Evolutionary conservation across 1,284 basidiomycete genomes (phyloP).

Genomic region (Sporisorium reilianum): DNA sequence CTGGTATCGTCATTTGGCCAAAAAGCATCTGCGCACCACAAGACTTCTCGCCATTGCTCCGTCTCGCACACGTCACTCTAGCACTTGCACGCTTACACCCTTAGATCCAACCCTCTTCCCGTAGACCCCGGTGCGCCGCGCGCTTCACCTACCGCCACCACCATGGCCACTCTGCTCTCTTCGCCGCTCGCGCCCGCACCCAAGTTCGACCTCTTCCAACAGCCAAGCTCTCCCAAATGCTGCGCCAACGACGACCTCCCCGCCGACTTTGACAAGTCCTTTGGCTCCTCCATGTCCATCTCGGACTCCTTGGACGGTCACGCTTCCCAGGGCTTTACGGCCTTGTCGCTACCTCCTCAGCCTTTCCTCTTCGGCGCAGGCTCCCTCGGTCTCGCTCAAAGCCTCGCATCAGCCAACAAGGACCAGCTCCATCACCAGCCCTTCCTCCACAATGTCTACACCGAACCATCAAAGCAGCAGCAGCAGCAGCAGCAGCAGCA

Average conservation of each 20-base stretch:
- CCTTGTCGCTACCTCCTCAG: slow-evolving; percentile 12
- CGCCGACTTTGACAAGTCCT: slow-evolving; percentile 64
- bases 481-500: slow-evolving; percentile 10
- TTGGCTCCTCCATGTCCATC: slow-evolving; percentile 68
- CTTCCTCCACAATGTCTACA: slow-evolving; percentile 16
- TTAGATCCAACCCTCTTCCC: no score
- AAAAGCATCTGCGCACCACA: slow-evolving; percentile 4
- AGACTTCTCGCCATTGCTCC: neutral
- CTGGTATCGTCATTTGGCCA: neutral
- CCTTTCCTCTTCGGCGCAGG: slow-evolving; percentile 22
- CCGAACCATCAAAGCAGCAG: slow-evolving; percentile 31
- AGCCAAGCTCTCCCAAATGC: slow-evolving; percentile 52
- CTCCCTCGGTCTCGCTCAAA: slow-evolving; percentile 33
- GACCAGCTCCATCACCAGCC: slow-evolving; percentile 21
- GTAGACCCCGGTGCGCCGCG: slow-evolving; percentile 1
- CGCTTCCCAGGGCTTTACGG: slow-evolving; percentile 20
- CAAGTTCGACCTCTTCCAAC: slow-evolving; percentile 50
- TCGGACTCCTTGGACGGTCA: slow-evolving; percentile 60
- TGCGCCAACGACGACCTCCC: slow-evolving; percentile 54
- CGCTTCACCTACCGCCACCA: neutral
- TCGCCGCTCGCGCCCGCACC: slow-evolving; percentile 39
- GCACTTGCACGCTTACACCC: neutral
- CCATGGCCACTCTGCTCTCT: slow-evolving; percentile 48
- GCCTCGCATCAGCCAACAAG: slow-evolving; percentile 24
- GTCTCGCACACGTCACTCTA: slow-evolving; percentile 17